phyloP scores from a whole-genome alignment of 495 filamentous ascomycete species.

The Xylaria castorea region DNA sequence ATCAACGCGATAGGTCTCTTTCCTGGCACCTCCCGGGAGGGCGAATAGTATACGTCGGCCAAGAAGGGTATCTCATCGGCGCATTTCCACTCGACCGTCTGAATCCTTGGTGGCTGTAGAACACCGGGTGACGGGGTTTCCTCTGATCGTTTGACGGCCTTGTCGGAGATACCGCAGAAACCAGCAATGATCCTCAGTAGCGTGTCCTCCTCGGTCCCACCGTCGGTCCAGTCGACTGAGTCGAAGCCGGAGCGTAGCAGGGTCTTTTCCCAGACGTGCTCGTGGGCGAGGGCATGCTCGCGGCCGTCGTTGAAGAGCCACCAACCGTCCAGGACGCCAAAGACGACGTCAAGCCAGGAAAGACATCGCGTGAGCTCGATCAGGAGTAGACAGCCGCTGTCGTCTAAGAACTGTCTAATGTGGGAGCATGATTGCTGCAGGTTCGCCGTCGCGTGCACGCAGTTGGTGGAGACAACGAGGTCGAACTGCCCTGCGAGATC shows the following conservation, averaged over 20 bases:
- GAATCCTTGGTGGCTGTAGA: too few relatives aligned
- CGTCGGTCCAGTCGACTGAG: slow-evolving; percentile 53
- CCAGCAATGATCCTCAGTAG: background rate
- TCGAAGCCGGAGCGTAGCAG: slow-evolving; percentile 53
- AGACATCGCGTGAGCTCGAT: slow-evolving; percentile 54
- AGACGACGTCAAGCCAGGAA: slow-evolving; percentile 58
- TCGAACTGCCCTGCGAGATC: slow-evolving; percentile 42
- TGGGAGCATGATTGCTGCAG: slow-evolving; percentile 40
- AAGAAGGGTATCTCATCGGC: background rate
- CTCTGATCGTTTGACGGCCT: too few relatives aligned
- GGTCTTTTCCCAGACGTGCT: slow-evolving; percentile 46
- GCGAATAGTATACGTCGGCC: background rate
- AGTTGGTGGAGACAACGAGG: slow-evolving; percentile 54
- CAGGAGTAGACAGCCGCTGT: slow-evolving; percentile 53
- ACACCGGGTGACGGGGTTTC: too few relatives aligned
- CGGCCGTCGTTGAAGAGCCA: slow-evolving; percentile 62
- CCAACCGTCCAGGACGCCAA: slow-evolving; percentile 61
- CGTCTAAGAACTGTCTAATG: slow-evolving; percentile 46
- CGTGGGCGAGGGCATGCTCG: slow-evolving; percentile 49
- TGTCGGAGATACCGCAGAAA: too few relatives aligned
- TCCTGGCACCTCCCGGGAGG: background rate
- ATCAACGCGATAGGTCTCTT: slow-evolving; percentile 53
- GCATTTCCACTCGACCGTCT: background rate
- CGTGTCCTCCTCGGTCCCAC: slow-evolving; percentile 26
- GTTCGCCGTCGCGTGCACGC: slow-evolving; percentile 56